Base-by-base conservation (phyloP, 73 alveolate genomes). In the Paramecium sexaurelia region DNA sequence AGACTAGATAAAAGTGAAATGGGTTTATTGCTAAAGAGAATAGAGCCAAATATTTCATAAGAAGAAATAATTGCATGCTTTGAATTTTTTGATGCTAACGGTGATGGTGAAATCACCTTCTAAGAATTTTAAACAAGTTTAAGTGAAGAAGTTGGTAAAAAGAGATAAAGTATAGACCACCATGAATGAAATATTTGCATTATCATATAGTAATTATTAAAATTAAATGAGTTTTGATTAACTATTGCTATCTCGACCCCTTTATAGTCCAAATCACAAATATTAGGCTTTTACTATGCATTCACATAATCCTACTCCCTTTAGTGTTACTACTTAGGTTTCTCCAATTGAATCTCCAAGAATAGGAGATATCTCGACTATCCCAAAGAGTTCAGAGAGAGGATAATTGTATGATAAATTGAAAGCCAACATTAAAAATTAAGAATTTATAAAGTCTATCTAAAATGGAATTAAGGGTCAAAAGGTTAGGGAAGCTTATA, bases 21-120 rank as follows among this genome's bases (percentile, higher is more conserved):
- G 84, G 85, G 91, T 10, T 37, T 47, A 55, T 84, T 88, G 10
- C 45, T 88, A 41, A 88, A 69, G 55, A 88, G 87, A 40, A 82
- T 88, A 24, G 94, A 88, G 32, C 68, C 94, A 7, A 39, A 32
- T n/a, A 78, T 78, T 43, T 24, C 90, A 41, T 24, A 19, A 41
- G 90, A 78, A 78, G 90, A 78, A 43, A 78, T 78, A 39, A 19
- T 9, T 13, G 73, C 90, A 3, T 19, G 45, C 1, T 78, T 78
- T 78, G 90, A 78, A 36, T 78, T 24, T 43, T 78, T 78, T 45
- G 90, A 78, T 78, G 55, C n/a, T 15, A 78, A 78, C 41, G 55
- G 55, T 0, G 90, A 78, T 78, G 90, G 90, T 4, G 90, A 78
- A 39, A 78, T 78, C 68, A 41, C 90, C 39, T 78, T 78, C 10